Percentiles rank a stretch among this genome's conserved stretches.
These are phyloP conservation scores for Martiniozyma abietophila DNA, from an alignment of 805 yeast genomes.

Conservation along the genomic window DNA sequence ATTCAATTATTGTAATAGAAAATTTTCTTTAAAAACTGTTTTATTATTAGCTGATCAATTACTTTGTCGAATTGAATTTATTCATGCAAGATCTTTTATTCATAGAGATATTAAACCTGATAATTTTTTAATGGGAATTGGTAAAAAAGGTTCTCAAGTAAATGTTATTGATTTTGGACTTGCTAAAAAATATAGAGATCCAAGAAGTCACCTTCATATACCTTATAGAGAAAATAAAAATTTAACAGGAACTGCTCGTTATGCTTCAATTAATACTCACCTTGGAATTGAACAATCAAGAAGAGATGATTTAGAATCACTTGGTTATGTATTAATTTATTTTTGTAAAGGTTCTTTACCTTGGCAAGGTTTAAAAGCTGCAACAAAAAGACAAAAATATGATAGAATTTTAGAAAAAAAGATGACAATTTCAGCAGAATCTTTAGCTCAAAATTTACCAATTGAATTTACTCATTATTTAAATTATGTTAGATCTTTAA, in stretches of 20 bases:
- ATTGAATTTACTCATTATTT: slow-evolving; percentile 80
- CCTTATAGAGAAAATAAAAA: slow-evolving; percentile 96
- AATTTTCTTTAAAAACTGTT: slow-evolving; percentile 89
- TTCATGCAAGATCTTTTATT: slow-evolving; percentile 88
- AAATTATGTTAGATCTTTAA: slow-evolving; percentile 78
- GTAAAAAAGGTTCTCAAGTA: slow-evolving; percentile 89
- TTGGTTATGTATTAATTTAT: slow-evolving; percentile 90
- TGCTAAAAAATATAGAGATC: slow-evolving; percentile 90
- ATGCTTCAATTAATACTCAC: slow-evolving; percentile 92
- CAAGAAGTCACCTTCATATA: slow-evolving; percentile 87
- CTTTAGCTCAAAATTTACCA: slow-evolving; percentile 86
- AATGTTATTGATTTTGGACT: slow-evolving; percentile 91
- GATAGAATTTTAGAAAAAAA: slow-evolving; percentile 94
- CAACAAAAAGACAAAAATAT: slow-evolving; percentile 92
- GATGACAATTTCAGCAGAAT: slow-evolving; percentile 79
- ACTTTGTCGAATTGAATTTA: slow-evolving; percentile 87
- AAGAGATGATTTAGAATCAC: slow-evolving; percentile 91
- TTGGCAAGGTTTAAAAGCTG: slow-evolving; percentile 98
- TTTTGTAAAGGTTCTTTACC: slow-evolving; percentile 94
- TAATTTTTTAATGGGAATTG: slow-evolving; percentile 80
- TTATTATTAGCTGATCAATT: slow-evolving; percentile 89
- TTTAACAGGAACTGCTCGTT: slow-evolving; percentile 95
- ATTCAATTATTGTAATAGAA: slow-evolving; percentile 91
- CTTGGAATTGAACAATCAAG: slow-evolving; percentile 94
- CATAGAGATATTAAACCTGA: slow-evolving; percentile 82